phyloP scores from a whole-genome alignment of 176 grass and related monocot species.

The Leersia perrieri region DNA sequence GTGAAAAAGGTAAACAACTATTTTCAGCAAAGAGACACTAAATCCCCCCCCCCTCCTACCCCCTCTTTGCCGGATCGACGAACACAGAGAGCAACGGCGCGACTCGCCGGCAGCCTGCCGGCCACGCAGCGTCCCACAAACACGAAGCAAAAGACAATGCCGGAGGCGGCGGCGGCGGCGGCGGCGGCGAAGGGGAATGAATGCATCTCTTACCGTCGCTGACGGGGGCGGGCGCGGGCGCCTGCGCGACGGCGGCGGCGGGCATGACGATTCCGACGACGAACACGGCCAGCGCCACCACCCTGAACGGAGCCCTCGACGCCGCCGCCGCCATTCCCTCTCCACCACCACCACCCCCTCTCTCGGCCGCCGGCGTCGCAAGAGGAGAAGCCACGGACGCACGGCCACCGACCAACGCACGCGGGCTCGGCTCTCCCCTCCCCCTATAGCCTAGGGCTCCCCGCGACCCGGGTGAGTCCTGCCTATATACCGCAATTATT shows the following conservation, averaged over 20 bases:
- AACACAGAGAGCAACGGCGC: background rate
- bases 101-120: background rate
- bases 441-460: background rate
- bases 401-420: slow-evolving; percentile 21
- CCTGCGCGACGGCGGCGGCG: slow-evolving; percentile 15
- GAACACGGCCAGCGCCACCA: slow-evolving; percentile 31
- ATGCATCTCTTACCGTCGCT: slow-evolving; percentile 41
- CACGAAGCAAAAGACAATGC: background rate
- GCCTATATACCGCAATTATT: background rate
- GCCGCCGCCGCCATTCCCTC: slow-evolving; percentile 26
- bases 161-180: background rate
- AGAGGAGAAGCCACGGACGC: background rate
- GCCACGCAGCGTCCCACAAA: background rate
- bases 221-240: slow-evolving; percentile 39
- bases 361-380: slow-evolving; percentile 21
- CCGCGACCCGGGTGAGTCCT: background rate
- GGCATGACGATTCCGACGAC: slow-evolving; percentile 41
- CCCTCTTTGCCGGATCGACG: background rate
- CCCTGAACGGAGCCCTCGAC: slow-evolving; percentile 14
- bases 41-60: too few species aligned
- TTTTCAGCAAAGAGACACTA: background rate
- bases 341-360: background rate
- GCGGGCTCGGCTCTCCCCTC: background rate
- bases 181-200: too few species aligned
- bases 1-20: background rate